phyloP scores from a whole-genome alignment of 495 filamentous ascomycete species.

The Sphaerosporella brunnea region DNA sequence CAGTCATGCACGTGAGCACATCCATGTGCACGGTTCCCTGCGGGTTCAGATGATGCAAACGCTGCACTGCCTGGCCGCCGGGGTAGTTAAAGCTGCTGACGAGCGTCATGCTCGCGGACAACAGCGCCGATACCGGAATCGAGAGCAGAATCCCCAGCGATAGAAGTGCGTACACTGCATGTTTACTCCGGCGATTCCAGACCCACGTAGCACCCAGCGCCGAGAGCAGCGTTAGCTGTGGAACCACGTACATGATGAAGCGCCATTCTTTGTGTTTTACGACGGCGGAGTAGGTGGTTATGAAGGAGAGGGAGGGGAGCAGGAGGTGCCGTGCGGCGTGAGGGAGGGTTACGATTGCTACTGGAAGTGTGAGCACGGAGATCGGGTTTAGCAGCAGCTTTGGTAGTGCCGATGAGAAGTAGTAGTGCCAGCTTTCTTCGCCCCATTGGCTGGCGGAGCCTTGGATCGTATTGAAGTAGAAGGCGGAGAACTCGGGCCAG shows the following conservation, averaged over 20 bases:
- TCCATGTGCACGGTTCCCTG: constrained; percentile 51
- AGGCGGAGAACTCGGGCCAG: constrained; percentile 82
- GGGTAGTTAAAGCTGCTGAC: constrained; percentile 72
- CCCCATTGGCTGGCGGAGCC: constrained; percentile 71
- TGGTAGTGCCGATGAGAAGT: constrained; percentile 64
- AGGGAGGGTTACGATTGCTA: constrained; percentile 33
- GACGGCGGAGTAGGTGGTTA: constrained; percentile 53
- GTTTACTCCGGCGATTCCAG: constrained; percentile 49
- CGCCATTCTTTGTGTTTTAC: constrained; percentile 94
- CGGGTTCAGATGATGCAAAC: constrained; percentile 35
- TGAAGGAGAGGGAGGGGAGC: constrained; percentile 50
- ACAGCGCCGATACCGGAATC: constrained; percentile 40
- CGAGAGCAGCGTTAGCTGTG: constrained; percentile 59
- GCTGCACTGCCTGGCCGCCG: constrained; percentile 51
- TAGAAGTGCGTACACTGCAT: constrained; percentile 32
- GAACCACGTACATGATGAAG: constrained; percentile 81
- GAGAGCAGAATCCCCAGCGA: constrained; percentile 31
- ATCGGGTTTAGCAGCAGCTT: constrained; percentile 69
- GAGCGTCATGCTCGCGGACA: constrained; percentile 47
- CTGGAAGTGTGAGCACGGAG: constrained; percentile 42
- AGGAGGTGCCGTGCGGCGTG: constrained; percentile 36
- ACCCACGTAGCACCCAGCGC: constrained; percentile 57
- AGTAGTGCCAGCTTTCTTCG: constrained; percentile 64
- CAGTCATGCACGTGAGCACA: constrained; percentile 82
- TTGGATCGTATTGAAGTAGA: constrained; percentile 79